phyloP scores from a whole-genome alignment of 2,329 filamentous ascomycete species.

The Verticillium isaacii region DNA sequence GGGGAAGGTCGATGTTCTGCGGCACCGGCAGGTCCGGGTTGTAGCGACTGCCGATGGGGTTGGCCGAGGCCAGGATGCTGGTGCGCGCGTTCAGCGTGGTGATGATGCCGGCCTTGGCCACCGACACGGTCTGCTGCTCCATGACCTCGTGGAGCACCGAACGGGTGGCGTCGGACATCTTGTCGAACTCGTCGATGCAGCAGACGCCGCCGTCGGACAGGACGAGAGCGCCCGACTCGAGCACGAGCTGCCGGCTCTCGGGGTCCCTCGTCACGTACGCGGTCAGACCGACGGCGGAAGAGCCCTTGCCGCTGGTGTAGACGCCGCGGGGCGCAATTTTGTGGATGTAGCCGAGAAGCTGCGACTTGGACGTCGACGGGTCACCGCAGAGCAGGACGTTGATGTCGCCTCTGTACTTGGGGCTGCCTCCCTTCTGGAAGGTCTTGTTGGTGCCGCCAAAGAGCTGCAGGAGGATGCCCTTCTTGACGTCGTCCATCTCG shows the following conservation, averaged over 20 bases:
- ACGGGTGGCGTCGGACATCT: conserved; percentile 75
- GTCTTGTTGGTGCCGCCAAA: conserved; percentile 98
- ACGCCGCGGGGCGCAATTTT: conserved; percentile 90
- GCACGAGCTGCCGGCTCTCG: conserved; percentile 72
- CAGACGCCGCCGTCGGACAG: conserved; percentile 78
- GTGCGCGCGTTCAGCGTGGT: conserved; percentile 95
- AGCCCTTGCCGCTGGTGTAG: conserved; percentile 78
- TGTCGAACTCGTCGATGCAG: conserved; percentile 83
- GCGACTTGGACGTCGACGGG: conserved; percentile 93
- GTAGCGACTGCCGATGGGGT: conserved; percentile 96
- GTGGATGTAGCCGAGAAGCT: conserved; percentile 90
- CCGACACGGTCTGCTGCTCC: conserved; percentile 82
- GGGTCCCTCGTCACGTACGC: conserved; percentile 78
- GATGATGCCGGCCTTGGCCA: conserved; percentile 89
- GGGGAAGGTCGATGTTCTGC: conserved; percentile 95
- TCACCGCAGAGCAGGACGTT: conserved; percentile 96
- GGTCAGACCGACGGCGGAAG: conserved; percentile 75
- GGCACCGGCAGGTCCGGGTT: conserved; percentile 94
- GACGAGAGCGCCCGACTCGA: conserved; percentile 75
- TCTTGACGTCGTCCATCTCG: conserved; percentile 98
- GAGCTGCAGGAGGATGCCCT: conserved; percentile 91
- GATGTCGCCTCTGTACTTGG: conserved; percentile 94
- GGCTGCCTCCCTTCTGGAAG: conserved; percentile 92
- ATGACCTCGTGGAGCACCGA: conserved; percentile 84
- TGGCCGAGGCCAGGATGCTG: conserved; percentile 92